Evolutionary conservation across 495 filamentous ascomycete genomes (phyloP), one percentile per base, ranked within the genome.

Genomic region (Trichoderma orchidacearum): DNA sequence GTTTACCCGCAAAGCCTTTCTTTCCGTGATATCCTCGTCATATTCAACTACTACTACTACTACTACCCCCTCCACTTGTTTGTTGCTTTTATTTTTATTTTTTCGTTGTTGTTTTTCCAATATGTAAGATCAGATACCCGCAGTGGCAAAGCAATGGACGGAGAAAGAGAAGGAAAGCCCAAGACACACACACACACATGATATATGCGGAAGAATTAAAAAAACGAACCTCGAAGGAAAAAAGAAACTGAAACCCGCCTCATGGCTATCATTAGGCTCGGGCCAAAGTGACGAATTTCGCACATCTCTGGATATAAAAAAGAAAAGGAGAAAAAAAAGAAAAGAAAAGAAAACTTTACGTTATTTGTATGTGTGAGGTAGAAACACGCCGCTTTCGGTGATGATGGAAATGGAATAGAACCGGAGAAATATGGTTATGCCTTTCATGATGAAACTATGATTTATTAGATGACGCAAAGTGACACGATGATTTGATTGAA

Each of bases 101-200:
- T 55, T 55, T 55, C 15, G 21, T 48, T 17, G 41, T 27, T 48
- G 9, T 48, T 27, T 36, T 36, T 48, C 21, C 41, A 48, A 48
- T 48, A 11, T 48, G 41, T 48, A 48, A 48, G 41, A 45, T 45
- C 36, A 45, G 36, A 48, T 48, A 48, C 41, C 41, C 41, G 41
- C 41, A 48, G 41, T 25, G 41, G 41, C 41, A 48, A 48, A 27
- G 41, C 41, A 48, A 48, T 25, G 32, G 32, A 35, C 32, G 7
- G 17, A 34, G 45, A 51, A 34, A 53, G 27, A 31, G 6, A 18
- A 21, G 50, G 50, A 18, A 34, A n/a, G n/a, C n/a, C n/a, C 0
- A 23, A 30, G 9, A 25, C 5, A 9, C 12, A 23, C 15, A n/a
- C 7, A 53, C 51, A 53, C 28, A 31, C 51, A 53, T 31, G 28